Percentiles rank a stretch among this genome's conserved stretches.
Evolutionary conservation across 1,139 yeast species (phyloP).

Genomic region (Blastobotrys illinoisensis): DNA sequence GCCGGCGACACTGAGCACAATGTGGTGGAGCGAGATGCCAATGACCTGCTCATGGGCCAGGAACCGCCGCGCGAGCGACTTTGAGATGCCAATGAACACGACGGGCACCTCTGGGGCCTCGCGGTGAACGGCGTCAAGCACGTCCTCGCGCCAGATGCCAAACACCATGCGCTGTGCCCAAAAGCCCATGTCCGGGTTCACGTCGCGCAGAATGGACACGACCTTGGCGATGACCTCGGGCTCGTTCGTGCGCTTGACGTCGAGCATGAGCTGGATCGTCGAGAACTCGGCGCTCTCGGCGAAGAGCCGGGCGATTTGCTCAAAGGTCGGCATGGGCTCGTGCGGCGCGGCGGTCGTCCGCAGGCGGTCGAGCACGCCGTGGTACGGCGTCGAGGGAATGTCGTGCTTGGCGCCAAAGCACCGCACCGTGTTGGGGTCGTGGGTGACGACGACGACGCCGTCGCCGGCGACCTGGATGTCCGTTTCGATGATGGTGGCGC

Average conservation of each 20-base stretch:
- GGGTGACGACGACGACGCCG: slow-evolving; percentile 68
- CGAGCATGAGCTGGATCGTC: slow-evolving; percentile 59
- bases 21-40: slow-evolving; percentile 41
- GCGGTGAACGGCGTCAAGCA: slow-evolving; percentile 47
- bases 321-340: slow-evolving; percentile 57
- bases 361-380: slow-evolving; percentile 45
- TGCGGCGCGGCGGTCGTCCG: slow-evolving; percentile 48
- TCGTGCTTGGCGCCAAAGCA: slow-evolving; percentile 45
- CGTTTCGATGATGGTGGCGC: slow-evolving; percentile 72
- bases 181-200: slow-evolving; percentile 46
- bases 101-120: slow-evolving; percentile 44
- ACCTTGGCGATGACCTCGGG: slow-evolving; percentile 51
- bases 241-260: slow-evolving; percentile 69
- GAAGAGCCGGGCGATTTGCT: slow-evolving; percentile 57
- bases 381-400: slow-evolving; percentile 36
- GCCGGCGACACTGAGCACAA: slow-evolving; percentile 39
- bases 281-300: slow-evolving; percentile 35
- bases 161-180: slow-evolving; percentile 69
- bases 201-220: slow-evolving; percentile 44
- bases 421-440: slow-evolving; percentile 57
- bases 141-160: slow-evolving; percentile 76
- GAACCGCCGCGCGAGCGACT: slow-evolving; percentile 34
- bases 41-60: slow-evolving; percentile 34
- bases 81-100: slow-evolving; percentile 48
- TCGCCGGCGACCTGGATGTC: slow-evolving; percentile 79